A percentile compares a stretch with the other conserved stretches of the same genome.
These are phyloP conservation scores for Cantharellus anzutake DNA, from an alignment of 768 basidiomycete species.

Conservation along the genomic window DNA sequence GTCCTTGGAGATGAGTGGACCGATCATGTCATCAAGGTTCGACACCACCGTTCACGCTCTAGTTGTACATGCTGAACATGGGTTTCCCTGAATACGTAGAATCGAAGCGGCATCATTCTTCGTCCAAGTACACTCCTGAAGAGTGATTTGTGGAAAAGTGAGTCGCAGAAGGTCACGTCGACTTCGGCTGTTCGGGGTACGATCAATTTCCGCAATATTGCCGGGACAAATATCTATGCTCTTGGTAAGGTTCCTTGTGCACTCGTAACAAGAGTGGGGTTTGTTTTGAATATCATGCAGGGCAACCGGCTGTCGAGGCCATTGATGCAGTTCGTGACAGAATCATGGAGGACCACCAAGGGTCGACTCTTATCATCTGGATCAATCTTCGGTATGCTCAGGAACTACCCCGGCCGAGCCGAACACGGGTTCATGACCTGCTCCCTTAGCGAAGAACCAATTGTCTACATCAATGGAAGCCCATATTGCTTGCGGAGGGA, in stretches of 20 bases:
- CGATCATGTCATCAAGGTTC: conserved; percentile 76
- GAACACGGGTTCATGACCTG: too few relatives aligned
- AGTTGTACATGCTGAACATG: not conserved
- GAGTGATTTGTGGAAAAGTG: conserved; percentile 78
- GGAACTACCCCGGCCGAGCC: too few relatives aligned
- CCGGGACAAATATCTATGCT: conserved; percentile 67
- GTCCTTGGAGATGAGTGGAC: conserved; percentile 92
- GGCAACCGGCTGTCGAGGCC: conserved; percentile 80
- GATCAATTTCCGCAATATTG: conserved; percentile 80
- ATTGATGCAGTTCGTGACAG: conserved; percentile 58
- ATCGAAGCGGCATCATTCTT: conserved; percentile 85
- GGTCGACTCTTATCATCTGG: conserved; percentile 57
- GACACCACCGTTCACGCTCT: conserved; percentile 5
- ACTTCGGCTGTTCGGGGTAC: conserved; percentile 60
- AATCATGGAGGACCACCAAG: conserved; percentile 41
- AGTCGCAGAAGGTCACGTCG: conserved; percentile 35
- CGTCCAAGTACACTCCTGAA: conserved; percentile 79
- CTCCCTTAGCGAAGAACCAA: conserved; percentile 32
- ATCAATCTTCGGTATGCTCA: conserved; percentile 60
- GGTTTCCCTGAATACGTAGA: conserved; percentile 22
- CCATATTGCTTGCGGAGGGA: conserved; percentile 78
- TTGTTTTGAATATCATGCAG: not conserved
- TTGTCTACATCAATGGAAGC: conserved; percentile 81
- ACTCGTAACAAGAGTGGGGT: too few relatives aligned
- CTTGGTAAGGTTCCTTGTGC: conserved; percentile 23